A percentile compares a stretch with the other conserved stretches of the same genome.
Conservation (phyloP, 2,329 filamentous ascomycete species). For the Penicillium nordicum region DNA sequence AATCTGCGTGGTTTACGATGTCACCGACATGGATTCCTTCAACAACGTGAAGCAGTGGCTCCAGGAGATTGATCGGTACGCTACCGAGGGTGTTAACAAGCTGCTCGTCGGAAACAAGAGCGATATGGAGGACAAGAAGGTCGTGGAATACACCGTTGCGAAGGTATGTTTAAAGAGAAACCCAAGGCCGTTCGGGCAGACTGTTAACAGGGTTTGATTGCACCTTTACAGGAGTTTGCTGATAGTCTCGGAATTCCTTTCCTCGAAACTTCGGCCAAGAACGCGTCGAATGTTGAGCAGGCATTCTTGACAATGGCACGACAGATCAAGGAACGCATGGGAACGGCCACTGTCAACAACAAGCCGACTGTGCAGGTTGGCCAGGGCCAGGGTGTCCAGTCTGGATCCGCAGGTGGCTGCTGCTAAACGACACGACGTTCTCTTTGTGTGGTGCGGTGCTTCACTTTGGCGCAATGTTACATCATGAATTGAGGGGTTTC, state of each 20-base stretch:
- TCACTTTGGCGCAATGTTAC: constrained; percentile 27
- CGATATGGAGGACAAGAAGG: constrained; percentile 99
- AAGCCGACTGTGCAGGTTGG: constrained; percentile 97
- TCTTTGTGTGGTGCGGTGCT: constrained; percentile 19
- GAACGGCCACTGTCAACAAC: constrained; percentile 94
- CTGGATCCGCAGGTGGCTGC: constrained; percentile 79
- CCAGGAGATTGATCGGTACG: constrained; percentile 98
- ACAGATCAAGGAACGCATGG: constrained; percentile 99
- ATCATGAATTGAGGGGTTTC: constrained; percentile 21
- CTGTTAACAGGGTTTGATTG: constrained; percentile 12
- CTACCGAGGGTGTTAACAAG: constrained; percentile 99
- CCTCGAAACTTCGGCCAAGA: constrained; percentile 99
- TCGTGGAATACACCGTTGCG: constrained; percentile 97
- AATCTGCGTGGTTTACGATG: constrained; percentile 99
- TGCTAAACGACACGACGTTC: constrained; percentile 61
- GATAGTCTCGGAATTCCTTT: constrained; percentile 98
- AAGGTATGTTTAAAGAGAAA: constrained; percentile 65
- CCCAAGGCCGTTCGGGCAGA: background rate
- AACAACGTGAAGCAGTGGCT: constrained; percentile 99
- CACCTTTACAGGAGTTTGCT: constrained; percentile 75
- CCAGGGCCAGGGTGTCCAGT: constrained; percentile 89
- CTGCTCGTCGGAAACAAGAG: constrained; percentile 99
- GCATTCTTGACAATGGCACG: constrained; percentile 99
- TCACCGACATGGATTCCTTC: constrained; percentile 99
- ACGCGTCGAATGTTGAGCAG: constrained; percentile 98